Conservation (phyloP, 208 protist genomes). For the Trichomonas gallinae region DNA sequence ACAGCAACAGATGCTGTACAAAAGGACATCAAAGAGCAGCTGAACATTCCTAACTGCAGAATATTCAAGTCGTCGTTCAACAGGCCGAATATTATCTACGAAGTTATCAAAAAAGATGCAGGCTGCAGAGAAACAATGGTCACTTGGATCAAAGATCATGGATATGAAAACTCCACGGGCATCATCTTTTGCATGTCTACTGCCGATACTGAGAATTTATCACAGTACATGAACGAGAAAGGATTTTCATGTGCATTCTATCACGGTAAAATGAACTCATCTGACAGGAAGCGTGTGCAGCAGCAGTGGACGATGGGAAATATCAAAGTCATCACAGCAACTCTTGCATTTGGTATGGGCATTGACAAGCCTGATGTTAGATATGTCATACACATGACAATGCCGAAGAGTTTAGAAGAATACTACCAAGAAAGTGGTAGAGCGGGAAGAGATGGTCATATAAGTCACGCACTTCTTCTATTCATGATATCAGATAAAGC, state of each 20-base stretch:
- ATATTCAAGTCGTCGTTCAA: conserved; percentile 42
- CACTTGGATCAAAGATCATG: conserved; percentile 25
- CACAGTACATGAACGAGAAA: not conserved
- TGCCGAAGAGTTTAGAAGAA: conserved; percentile 40
- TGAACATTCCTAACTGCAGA: conserved; percentile 27
- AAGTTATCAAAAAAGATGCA: conserved; percentile 24
- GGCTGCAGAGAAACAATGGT: not conserved
- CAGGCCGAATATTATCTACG: conserved; percentile 41
- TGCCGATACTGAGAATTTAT: conserved; percentile 21
- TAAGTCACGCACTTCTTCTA: conserved; percentile 24
- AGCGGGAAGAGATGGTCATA: conserved; percentile 42
- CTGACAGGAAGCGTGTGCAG: conserved; percentile 30
- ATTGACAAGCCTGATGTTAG: conserved; percentile 46
- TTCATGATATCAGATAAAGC: conserved; percentile 19
- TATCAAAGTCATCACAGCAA: conserved; percentile 41
- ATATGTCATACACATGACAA: conserved; percentile 47
- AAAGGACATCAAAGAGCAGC: conserved; percentile 28
- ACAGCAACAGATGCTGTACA: conserved; percentile 45
- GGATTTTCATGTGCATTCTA: conserved; percentile 29
- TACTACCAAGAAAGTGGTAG: conserved; percentile 52
- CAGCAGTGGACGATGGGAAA: conserved; percentile 26
- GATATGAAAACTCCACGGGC: conserved; percentile 21
- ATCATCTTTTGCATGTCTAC: conserved; percentile 37
- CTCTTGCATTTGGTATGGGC: conserved; percentile 51
- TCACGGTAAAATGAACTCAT: conserved; percentile 29